A percentile compares a stretch with the other conserved stretches of the same genome.
These are phyloP conservation scores for Colletotrichum sojae DNA, from an alignment of 2,329 filamentous ascomycete species.

Conservation along the genomic window DNA sequence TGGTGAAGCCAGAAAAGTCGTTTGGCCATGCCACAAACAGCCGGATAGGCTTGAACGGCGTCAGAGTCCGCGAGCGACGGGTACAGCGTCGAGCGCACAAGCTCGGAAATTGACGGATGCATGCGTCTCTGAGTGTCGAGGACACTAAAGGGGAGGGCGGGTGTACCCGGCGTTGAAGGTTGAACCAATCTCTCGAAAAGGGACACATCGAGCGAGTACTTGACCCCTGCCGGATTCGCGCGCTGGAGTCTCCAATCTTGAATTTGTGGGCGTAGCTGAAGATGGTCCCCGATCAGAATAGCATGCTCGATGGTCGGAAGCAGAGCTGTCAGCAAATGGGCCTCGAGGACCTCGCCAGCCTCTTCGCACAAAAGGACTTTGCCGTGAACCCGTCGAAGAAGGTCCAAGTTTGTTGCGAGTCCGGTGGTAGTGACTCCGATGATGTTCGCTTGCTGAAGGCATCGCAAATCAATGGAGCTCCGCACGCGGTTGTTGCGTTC, in stretches of 20 bases:
- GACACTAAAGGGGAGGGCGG: conserved; percentile 48
- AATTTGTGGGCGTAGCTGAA: conserved; percentile 72
- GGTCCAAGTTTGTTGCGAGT: conserved; percentile 64
- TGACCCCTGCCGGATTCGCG: conserved; percentile 60
- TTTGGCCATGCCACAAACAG: conserved; percentile 67
- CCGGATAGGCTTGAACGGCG: conserved; percentile 54
- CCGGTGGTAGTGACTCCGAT: conserved; percentile 74
- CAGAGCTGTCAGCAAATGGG: conserved; percentile 72
- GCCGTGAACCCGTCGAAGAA: conserved; percentile 62
- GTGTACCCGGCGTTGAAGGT: conserved; percentile 44
- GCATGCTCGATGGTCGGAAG: conserved; percentile 72
- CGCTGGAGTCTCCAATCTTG: conserved; percentile 68
- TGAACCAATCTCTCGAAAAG: conserved; percentile 72
- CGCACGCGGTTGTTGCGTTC: conserved; percentile 42
- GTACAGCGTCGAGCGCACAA: conserved; percentile 73
- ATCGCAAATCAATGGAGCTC: conserved; percentile 54
- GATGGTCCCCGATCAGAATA: conserved; percentile 75
- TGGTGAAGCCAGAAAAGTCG: conserved; percentile 77
- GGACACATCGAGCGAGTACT: conserved; percentile 70
- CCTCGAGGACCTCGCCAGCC: conserved; percentile 77
- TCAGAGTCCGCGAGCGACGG: conserved; percentile 66
- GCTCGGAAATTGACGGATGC: conserved; percentile 72
- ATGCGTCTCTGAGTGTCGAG: conserved; percentile 76
- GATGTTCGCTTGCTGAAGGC: conserved; percentile 58
- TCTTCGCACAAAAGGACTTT: conserved; percentile 78